A percentile compares a stretch with the other conserved stretches of the same genome.
Conservation (phyloP, 345 rosid species). For the Gossypium stocksii region DNA sequence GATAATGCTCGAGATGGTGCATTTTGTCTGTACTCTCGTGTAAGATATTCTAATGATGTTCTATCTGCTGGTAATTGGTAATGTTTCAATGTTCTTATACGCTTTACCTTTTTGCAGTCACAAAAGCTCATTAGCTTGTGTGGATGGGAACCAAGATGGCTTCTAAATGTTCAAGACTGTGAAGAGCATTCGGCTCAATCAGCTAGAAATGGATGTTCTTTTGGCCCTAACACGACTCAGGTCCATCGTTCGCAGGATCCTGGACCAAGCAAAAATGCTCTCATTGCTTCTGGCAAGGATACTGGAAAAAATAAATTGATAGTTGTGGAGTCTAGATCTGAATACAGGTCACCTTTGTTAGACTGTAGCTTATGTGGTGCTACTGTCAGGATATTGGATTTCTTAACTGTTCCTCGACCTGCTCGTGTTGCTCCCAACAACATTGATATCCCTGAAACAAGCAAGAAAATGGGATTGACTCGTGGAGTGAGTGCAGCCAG, state of each 20-base stretch:
- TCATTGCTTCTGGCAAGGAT: conserved; percentile 68
- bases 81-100: conserved; percentile 9
- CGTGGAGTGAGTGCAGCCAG: conserved; percentile 98
- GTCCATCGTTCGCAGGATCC: conserved; percentile 54
- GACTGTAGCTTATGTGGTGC: conserved; percentile 98
- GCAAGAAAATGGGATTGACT: conserved; percentile 71
- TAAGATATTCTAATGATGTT: conserved; percentile 35
- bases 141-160: conserved; percentile 99
- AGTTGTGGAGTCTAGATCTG: conserved; percentile 69
- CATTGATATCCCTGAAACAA: conserved; percentile 73
- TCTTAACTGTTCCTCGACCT: conserved; percentile 75
- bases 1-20: conserved; percentile 54
- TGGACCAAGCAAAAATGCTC: conserved; percentile 67
- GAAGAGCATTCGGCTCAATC: conserved; percentile 99
- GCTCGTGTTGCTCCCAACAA: conserved; percentile 58
- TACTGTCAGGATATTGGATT: conserved; percentile 84
- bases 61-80: neutral
- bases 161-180: conserved; percentile 85
- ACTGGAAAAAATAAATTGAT: conserved; percentile 59
- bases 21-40: conserved; percentile 52
- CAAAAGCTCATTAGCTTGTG: conserved; percentile 93
- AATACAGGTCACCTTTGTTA: conserved; percentile 72
- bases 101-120: conserved; percentile 43
- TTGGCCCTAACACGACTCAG: conserved; percentile 55
- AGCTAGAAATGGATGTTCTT: conserved; percentile 78